Conservation (phyloP, 2,329 filamentous ascomycete genomes). For the Aspergillus arachidicola region DNA sequence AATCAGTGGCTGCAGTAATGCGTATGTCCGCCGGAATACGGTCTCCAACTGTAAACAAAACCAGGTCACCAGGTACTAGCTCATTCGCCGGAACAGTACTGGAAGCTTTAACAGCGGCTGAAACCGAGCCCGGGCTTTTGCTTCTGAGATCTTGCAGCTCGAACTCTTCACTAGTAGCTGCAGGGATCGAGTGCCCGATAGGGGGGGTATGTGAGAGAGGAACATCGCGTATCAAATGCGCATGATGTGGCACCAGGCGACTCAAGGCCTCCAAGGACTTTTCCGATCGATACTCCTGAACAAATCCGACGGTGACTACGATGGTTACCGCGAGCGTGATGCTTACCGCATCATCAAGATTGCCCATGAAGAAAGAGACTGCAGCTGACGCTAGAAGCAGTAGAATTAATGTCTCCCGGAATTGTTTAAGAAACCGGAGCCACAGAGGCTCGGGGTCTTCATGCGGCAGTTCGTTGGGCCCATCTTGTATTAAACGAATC, state of each 20-base stretch:
- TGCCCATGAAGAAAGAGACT: conserved; percentile 87
- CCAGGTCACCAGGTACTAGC: conserved; percentile 88
- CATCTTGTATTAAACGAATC: conserved; percentile 75
- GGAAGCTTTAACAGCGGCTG: conserved; percentile 72
- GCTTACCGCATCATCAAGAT: conserved; percentile 91
- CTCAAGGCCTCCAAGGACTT: conserved; percentile 95
- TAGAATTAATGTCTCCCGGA: conserved; percentile 92
- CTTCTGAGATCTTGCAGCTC: conserved; percentile 53
- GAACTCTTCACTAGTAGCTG: conserved; percentile 41
- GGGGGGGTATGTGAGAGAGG: conserved; percentile 27
- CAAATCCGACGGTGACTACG: conserved; percentile 91
- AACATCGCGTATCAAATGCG: conserved; percentile 79
- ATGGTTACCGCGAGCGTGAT: conserved; percentile 96
- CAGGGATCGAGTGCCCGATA: conserved; percentile 23
- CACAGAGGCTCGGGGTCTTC: conserved; percentile 92
- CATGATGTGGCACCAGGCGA: conserved; percentile 90
- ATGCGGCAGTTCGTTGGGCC: conserved; percentile 91
- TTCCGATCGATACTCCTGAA: conserved; percentile 96
- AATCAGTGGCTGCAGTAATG: conserved; percentile 84
- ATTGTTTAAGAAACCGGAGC: conserved; percentile 94
- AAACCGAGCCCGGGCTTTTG: conserved; percentile 56
- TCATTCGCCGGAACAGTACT: conserved; percentile 84
- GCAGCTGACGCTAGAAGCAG: conserved; percentile 86
- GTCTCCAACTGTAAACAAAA: conserved; percentile 93
- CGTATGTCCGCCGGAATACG: conserved; percentile 95